These are phyloP conservation scores for Lophium mytilinum DNA, from an alignment of 495 filamentous ascomycete species.

Conservation along the genomic window DNA sequence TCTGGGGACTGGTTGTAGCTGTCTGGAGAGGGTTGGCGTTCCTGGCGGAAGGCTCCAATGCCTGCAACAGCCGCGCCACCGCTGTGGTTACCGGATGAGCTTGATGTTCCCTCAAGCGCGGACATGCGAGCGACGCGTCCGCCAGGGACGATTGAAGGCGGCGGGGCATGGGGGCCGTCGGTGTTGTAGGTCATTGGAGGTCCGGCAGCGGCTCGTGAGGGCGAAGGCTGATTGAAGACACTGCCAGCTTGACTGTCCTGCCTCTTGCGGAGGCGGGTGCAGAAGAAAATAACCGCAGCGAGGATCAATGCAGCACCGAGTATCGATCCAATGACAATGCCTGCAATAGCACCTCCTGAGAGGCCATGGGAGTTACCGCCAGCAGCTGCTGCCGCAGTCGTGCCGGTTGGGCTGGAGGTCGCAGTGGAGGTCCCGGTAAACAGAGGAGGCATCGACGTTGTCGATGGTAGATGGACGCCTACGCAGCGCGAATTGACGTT, in stretches of 20 bases:
- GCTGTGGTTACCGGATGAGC: constrained; percentile 22
- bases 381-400: constrained; percentile 24
- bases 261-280: constrained; percentile 44
- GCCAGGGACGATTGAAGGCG: constrained; percentile 63
- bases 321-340: constrained; percentile 77
- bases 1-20: constrained; percentile 71
- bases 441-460: constrained; percentile 62
- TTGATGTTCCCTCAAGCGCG: constrained; percentile 58
- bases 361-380: constrained; percentile 41
- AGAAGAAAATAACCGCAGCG: constrained; percentile 53
- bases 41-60: constrained; percentile 53
- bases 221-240: constrained; percentile 80
- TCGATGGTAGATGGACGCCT: constrained; percentile 64
- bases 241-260: constrained; percentile 52
- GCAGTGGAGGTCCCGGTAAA: constrained; percentile 40
- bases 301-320: constrained; percentile 59
- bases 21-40: constrained; percentile 73
- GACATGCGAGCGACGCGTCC: constrained; percentile 94
- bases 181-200: constrained; percentile 29
- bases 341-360: constrained; percentile 79
- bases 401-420: constrained; percentile 35
- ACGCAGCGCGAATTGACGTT: constrained; percentile 60
- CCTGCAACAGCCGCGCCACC: constrained; percentile 3
- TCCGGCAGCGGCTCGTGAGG: constrained; percentile 48
- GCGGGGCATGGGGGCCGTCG: constrained; percentile 19